Evolutionary conservation across 768 basidiomycete genomes (phyloP), one percentile per base, ranked within the genome.

Genomic region (Cystofilobasidium macerans): DNA sequence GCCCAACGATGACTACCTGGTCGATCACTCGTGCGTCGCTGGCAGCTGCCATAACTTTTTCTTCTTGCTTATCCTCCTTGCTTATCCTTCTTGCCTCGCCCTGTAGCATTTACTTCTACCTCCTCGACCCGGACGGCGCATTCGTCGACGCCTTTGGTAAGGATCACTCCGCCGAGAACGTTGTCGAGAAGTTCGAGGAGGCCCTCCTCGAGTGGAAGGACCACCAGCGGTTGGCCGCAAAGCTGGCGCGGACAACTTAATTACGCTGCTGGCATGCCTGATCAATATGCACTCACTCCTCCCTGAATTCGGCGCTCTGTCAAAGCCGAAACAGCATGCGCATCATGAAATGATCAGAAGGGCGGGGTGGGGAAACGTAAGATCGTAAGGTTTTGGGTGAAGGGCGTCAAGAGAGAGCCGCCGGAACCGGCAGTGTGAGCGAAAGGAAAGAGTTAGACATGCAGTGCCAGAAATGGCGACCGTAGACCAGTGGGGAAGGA

Each of bases 81-180:
- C 26, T 38, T 42, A n/a, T 40, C 28, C 28, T 3, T 13, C 62
- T 13, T 20, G 43, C 43, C 13, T 20, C 43, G 5, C 13, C 5
- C 30, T 14, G 9, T 76, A 91, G 88, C 47, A 94, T 95, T 75
- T 97, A 91, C 77, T 88, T 99, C 71, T 99, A 99, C 77, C 82
- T 99, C 40, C 95, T 99, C 91, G 92, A 97, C 72, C 94, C 95
- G 1, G 76, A 84, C 6, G 95, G 94, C 1, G 81, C 86, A 73
- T 99, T 98, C 71, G 89, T 97, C 0, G 92, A 98, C 69, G 95
- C 95, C 0, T 97, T 97, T 75, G 95, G 95, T 6, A 91, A 95
- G 79, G 82, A 80, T 58, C 85, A 81, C 61, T 81, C 81, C 0
- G 80, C 82, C 16, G 82, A 84, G 26, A 86, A 89, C 12, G 85